These are phyloP conservation scores for Phaeosphaeria sp. DNA, from an alignment of 2,329 filamentous ascomycete species.

Conservation along the genomic window DNA sequence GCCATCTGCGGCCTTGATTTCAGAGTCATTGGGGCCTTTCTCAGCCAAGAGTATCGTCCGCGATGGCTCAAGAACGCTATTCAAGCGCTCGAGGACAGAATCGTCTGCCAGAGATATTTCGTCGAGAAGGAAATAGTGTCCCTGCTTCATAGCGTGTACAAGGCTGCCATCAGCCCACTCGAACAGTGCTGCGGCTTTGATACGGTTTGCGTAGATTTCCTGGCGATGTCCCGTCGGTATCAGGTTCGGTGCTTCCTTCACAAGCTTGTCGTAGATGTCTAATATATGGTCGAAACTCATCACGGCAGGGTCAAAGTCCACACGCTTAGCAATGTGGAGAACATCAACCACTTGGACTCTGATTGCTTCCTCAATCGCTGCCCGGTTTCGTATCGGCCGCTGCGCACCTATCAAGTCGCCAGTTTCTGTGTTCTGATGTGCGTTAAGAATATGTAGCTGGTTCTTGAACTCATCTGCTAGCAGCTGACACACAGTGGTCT, in stretches of 20 bases:
- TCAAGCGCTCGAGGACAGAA: constrained; percentile 92
- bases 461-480: constrained; percentile 80
- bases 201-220: constrained; percentile 56
- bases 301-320: constrained; percentile 14
- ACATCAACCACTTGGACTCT: constrained; percentile 63
- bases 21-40: constrained; percentile 85
- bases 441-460: constrained; percentile 88
- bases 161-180: constrained; percentile 96
- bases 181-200: constrained; percentile 83
- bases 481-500: constrained; percentile 94
- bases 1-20: constrained; percentile 74
- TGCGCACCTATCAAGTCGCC: constrained; percentile 97
- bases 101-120: constrained; percentile 98
- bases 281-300: constrained; percentile 57
- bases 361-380: constrained; percentile 71
- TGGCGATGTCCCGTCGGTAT: constrained; percentile 54
- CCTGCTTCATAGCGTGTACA: constrained; percentile 89
- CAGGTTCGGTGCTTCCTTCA: constrained; percentile 50
- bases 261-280: constrained; percentile 63
- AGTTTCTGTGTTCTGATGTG: constrained; percentile 97
- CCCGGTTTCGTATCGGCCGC: constrained; percentile 84
- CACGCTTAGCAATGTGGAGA: constrained; percentile 20
- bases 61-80: constrained; percentile 91
- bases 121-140: constrained; percentile 90
- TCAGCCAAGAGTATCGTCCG: constrained; percentile 89